phyloP scores from a whole-genome alignment of 495 filamentous ascomycete genomes.

The Aspergillus incahuasiensis region DNA sequence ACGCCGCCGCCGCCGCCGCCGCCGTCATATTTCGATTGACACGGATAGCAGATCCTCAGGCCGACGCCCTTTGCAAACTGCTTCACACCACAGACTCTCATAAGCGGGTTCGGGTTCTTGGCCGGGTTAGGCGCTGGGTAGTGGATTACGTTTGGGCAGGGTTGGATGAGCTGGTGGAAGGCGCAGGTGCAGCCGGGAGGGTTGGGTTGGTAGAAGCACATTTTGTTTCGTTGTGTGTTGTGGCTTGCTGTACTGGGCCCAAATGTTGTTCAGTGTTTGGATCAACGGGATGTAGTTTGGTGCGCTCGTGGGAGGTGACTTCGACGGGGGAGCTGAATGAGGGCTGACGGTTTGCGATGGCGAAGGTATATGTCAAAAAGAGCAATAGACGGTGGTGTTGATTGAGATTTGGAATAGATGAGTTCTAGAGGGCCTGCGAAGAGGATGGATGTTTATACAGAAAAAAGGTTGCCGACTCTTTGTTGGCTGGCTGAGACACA shows the following conservation, averaged over 20 bases:
- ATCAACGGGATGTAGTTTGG: neutral
- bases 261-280: too few relatives aligned
- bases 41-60: conserved; percentile 7
- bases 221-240: neutral
- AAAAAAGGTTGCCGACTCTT: neutral
- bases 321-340: neutral
- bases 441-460: neutral
- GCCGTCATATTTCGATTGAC: neutral
- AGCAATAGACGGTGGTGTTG: too few relatives aligned
- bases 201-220: conserved; percentile 23
- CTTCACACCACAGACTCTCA: conserved; percentile 7
- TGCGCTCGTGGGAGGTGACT: neutral
- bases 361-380: neutral
- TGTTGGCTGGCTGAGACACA: conserved; percentile 5
- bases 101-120: conserved; percentile 10
- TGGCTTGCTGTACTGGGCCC: too few relatives aligned
- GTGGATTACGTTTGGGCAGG: conserved; percentile 13
- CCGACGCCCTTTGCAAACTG: conserved; percentile 8
- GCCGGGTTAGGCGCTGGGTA: conserved; percentile 9
- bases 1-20: neutral
- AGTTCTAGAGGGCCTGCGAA: neutral
- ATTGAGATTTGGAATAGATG: neutral
- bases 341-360: neutral
- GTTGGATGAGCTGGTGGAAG: conserved; percentile 25
- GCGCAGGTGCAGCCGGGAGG: conserved; percentile 18